Conservation (phyloP, 2,329 filamentous ascomycete genomes). For the Exophiala alcalophila region DNA sequence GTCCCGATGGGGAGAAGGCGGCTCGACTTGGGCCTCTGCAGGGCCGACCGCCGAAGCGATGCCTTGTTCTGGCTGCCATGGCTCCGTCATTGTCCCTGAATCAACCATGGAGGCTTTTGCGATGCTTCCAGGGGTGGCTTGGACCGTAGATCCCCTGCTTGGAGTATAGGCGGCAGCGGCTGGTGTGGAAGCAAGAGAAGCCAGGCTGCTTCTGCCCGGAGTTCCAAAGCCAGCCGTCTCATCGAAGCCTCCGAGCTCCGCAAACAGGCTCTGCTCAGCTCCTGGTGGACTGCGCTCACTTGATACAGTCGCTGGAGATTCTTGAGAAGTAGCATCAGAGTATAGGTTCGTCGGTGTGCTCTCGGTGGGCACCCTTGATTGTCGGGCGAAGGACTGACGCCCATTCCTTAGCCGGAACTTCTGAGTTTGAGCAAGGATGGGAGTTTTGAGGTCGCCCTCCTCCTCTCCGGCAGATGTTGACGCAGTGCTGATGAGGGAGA, state of each 20-base stretch:
- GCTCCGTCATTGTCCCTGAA: conserved; percentile 61
- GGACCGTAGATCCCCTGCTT: conserved; percentile 13
- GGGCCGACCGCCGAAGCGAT: conserved; percentile 27
- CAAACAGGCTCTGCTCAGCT: conserved; percentile 77
- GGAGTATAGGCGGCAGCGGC: conserved; percentile 28
- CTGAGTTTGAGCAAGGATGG: conserved; percentile 59
- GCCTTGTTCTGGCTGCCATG: conserved; percentile 45
- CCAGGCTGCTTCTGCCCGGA: conserved; percentile 37
- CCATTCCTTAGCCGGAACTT: conserved; percentile 70
- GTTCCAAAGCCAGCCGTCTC: conserved; percentile 63
- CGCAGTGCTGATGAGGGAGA: conserved; percentile 80
- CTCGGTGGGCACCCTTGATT: conserved; percentile 52
- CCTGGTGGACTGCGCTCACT: conserved; percentile 46
- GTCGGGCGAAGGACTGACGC: conserved; percentile 59
- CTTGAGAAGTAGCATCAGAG: conserved; percentile 42
- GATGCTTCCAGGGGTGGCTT: conserved; percentile 23
- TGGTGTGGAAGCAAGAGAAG: conserved; percentile 42
- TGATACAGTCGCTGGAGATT: conserved; percentile 54
- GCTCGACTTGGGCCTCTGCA: conserved; percentile 2
- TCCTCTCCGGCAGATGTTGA: conserved; percentile 80
- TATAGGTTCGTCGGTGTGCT: conserved; percentile 41
- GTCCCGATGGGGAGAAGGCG: conserved; percentile 24
- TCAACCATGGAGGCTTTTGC: conserved; percentile 53
- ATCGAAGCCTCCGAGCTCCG: conserved; percentile 79
- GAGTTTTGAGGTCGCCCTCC: conserved; percentile 63